These are phyloP conservation scores for Cladobotryum protrusum DNA, from an alignment of 2,329 filamentous ascomycete species.

Conservation along the genomic window DNA sequence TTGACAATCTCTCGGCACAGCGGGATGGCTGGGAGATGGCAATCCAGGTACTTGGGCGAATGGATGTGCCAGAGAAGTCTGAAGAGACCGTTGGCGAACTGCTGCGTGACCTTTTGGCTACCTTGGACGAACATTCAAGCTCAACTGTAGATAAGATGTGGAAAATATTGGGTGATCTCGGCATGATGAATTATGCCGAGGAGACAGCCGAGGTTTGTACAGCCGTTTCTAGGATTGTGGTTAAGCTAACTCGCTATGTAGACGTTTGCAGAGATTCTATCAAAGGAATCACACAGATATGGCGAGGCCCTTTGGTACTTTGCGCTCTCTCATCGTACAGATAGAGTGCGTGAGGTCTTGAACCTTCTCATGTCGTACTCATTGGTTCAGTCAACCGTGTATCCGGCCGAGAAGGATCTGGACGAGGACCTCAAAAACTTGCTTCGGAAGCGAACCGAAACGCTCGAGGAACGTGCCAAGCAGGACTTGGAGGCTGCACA, in stretches of 20 bases:
- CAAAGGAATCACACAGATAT: constrained; percentile 67
- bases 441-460: constrained; percentile 63
- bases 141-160: constrained; percentile 76
- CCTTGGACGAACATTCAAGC: constrained; percentile 58
- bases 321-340: constrained; percentile 69
- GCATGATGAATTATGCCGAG: constrained; percentile 71
- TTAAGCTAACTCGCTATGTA: constrained; percentile 33
- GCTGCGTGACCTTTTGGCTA: constrained; percentile 58
- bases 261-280: constrained; percentile 77
- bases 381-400: constrained; percentile 75
- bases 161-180: constrained; percentile 68
- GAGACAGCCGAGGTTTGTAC: constrained; percentile 71
- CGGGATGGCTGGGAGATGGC: constrained; percentile 86
- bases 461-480: constrained; percentile 64
- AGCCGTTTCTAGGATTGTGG: neutral
- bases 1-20: constrained; percentile 40
- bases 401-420: constrained; percentile 64
- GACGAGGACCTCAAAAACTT: constrained; percentile 66
- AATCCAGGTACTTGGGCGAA: constrained; percentile 71
- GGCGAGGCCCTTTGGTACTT: constrained; percentile 89
- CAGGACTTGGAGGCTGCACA: constrained; percentile 76
- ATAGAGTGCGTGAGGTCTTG: constrained; percentile 78
- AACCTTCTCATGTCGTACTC: constrained; percentile 84
- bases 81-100: constrained; percentile 69
- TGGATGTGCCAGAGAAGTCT: constrained; percentile 66